Evolutionary conservation across 1,139 yeast genomes (phyloP).

Genomic region (Geotrichum restrictum): DNA sequence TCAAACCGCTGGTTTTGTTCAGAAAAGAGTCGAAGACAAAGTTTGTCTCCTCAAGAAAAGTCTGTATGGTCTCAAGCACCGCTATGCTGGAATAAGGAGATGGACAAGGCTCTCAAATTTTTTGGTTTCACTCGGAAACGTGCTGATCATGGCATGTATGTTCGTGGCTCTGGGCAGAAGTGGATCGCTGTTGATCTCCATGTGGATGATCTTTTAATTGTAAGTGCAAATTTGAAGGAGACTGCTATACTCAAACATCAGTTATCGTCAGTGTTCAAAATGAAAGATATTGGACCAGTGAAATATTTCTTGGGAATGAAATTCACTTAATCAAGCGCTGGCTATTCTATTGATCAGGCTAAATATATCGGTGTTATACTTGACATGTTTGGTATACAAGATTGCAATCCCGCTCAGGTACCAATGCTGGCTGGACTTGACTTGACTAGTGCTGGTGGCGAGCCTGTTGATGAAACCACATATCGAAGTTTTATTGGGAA

Average conservation of each 20-base stretch:
- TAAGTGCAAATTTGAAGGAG: background rate
- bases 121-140: constrained; percentile 23
- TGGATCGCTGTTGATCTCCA: background rate
- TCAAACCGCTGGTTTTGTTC: constrained; percentile 25
- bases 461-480: constrained; percentile 15
- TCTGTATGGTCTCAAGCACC: constrained; percentile 32
- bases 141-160: background rate
- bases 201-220: background rate
- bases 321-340: background rate
- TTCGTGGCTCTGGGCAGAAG: background rate
- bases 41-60: constrained; percentile 26
- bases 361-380: too few relatives aligned
- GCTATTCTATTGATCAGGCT: background rate
- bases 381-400: too few relatives aligned
- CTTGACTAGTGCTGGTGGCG: constrained; percentile 3
- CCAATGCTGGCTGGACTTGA: constrained; percentile 13
- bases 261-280: constrained; percentile 15
- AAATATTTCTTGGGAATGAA: constrained; percentile 22
- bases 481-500: constrained; percentile 23
- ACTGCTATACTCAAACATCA: background rate
- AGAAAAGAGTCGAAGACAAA: constrained; percentile 9
- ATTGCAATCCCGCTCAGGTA: constrained; percentile 11
- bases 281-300: constrained; percentile 21
- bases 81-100: constrained; percentile 24
- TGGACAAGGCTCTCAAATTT: constrained; percentile 4